Percentiles rank a stretch among this genome's conserved stretches.
Evolutionary conservation across 2,329 filamentous ascomycete species (phyloP).

Genomic region (Didymella lethalis): DNA sequence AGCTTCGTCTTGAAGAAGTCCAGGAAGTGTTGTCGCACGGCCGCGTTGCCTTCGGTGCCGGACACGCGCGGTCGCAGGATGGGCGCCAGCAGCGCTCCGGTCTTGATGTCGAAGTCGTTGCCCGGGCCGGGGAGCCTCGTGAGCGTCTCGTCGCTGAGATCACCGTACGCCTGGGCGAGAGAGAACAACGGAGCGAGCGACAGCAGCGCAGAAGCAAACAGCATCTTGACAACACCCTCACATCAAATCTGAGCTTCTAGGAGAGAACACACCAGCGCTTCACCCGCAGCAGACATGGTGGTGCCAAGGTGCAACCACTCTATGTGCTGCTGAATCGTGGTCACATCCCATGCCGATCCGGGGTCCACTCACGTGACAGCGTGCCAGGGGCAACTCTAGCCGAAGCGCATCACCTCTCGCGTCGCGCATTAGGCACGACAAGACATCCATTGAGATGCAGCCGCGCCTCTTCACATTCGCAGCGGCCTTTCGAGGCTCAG

Average conservation of each 20-base stretch:
- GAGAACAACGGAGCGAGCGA: slow-evolving; percentile 37
- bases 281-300: slow-evolving; percentile 24
- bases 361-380: slow-evolving; percentile 16
- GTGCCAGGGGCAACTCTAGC: slow-evolving; percentile 29
- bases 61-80: slow-evolving; percentile 89
- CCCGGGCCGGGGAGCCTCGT: slow-evolving; percentile 73
- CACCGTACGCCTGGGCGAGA: slow-evolving; percentile 59
- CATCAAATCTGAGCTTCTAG: slow-evolving; percentile 19
- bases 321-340: slow-evolving; percentile 31
- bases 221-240: slow-evolving; percentile 26
- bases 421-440: slow-evolving; percentile 1
- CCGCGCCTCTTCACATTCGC: slow-evolving; percentile 32
- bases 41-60: slow-evolving; percentile 78
- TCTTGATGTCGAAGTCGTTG: slow-evolving; percentile 80
- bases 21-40: slow-evolving; percentile 82
- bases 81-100: slow-evolving; percentile 79
- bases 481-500: slow-evolving; percentile 31
- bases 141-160: slow-evolving; percentile 78
- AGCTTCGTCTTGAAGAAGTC: slow-evolving; percentile 81
- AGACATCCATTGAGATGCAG: slow-evolving; percentile 37
- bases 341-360: slow-evolving; percentile 24
- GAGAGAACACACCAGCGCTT: slow-evolving; percentile 11
- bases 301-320: background rate
- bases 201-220: slow-evolving; percentile 33
- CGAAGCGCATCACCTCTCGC: slow-evolving; percentile 28